Evolutionary conservation across 1,284 basidiomycete genomes (phyloP).

Genomic region (Filobasidium uniguttulatum): DNA sequence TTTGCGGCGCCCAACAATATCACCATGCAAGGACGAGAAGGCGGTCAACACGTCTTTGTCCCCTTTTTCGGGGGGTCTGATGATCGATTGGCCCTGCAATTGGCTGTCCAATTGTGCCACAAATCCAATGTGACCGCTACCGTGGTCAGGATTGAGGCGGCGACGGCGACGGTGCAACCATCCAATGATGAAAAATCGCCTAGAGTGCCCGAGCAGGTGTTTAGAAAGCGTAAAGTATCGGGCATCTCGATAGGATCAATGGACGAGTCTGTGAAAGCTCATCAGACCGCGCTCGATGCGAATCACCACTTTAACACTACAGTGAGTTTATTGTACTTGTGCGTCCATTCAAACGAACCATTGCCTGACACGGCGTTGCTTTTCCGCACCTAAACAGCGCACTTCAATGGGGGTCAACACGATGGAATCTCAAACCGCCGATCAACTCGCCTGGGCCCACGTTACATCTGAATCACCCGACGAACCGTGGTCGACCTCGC

Average conservation of each 20-base stretch:
- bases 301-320: conserved; percentile 33
- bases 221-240: neutral
- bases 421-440: conserved; percentile 35
- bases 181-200: neutral
- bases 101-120: conserved; percentile 62
- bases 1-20: conserved; percentile 32
- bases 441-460: conserved; percentile 36
- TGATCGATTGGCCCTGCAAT: conserved; percentile 65
- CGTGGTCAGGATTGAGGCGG: conserved; percentile 30
- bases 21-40: neutral
- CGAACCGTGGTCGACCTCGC: conserved; percentile 24
- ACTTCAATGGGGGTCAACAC: conserved; percentile 21
- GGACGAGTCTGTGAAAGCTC: conserved; percentile 23
- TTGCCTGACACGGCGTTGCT: neutral
- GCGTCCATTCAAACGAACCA: neutral
- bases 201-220: neutral
- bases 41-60: conserved; percentile 56
- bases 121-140: conserved; percentile 53
- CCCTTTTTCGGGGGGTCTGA: conserved; percentile 89
- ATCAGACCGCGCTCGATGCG: conserved; percentile 29
- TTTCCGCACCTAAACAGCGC: neutral
- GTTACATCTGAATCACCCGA: conserved; percentile 20
- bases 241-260: conserved; percentile 8
- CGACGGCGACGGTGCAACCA: neutral
- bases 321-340: conserved; percentile 13